Evolutionary conservation across 257 asterid genomes (phyloP).

Genomic region (Primulina eburnea): DNA sequence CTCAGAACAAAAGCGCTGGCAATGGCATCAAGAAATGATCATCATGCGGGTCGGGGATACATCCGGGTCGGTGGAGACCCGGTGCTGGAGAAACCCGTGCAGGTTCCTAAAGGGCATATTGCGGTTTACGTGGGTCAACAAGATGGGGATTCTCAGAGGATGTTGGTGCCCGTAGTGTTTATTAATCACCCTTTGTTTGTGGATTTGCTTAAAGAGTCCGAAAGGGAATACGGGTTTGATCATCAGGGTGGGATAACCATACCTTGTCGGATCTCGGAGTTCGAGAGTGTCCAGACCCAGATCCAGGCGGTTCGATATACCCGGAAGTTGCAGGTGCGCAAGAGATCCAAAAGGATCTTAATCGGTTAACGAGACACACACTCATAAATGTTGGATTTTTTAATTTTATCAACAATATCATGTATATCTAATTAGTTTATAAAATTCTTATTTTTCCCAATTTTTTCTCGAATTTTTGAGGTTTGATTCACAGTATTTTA

Average conservation of each 20-base stretch:
- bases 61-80: constrained; percentile 55
- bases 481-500: too few species aligned
- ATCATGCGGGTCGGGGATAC: constrained; percentile 33
- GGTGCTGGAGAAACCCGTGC: constrained; percentile 21
- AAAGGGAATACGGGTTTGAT: constrained; percentile 70
- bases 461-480: too few species aligned
- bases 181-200: constrained; percentile 78
- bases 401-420: too few species aligned
- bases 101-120: constrained; percentile 66
- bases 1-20: constrained; percentile 51
- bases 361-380: too few species aligned
- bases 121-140: constrained; percentile 82
- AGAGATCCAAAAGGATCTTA: constrained; percentile 21
- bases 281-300: constrained; percentile 83
- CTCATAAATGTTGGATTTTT: too few species aligned
- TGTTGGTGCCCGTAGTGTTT: constrained; percentile 70
- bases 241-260: constrained; percentile 84
- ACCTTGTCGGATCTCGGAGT: constrained; percentile 90
- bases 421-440: too few species aligned
- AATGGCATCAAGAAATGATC: constrained; percentile 28
- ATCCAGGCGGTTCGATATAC: constrained; percentile 49
- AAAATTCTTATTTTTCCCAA: too few species aligned
- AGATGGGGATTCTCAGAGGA: constrained; percentile 58
- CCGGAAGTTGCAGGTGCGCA: constrained; percentile 44
- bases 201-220: constrained; percentile 64